Evolutionary conservation across 1,284 basidiomycete genomes (phyloP), one percentile per base, ranked within the genome.

Genomic region (Tilletia setariae): DNA sequence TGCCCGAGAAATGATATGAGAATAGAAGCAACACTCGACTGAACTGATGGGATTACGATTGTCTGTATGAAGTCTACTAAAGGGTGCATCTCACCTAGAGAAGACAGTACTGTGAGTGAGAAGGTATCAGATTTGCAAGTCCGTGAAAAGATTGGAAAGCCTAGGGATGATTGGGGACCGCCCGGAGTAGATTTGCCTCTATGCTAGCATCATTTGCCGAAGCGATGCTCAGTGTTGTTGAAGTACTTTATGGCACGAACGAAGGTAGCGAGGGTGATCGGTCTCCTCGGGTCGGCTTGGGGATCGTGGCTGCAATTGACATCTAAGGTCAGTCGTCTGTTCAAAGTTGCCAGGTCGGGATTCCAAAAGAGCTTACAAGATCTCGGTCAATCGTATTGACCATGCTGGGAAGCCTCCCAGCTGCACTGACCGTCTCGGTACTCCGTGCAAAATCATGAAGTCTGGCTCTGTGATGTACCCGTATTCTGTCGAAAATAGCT

Each of bases 201-300:
- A 16, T 49, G 46, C 46, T 6, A 16, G 16, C 6, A 23, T 61
- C 56, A 61, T 21, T 61, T 61, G 28, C 56, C 56, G 35, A 61
- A 61, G 3, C 56, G 56, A 16, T 61, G 56, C 56, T 61, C 25
- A 16, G 28, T 30, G n/a, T 30, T 13, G n/a, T 61, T 61, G 56
- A 32, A 61, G 56, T 61, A 61, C 13, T 61, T 61, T 28, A 61
- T 61, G 30, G 56, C 56, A 9, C 32, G 28, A 11, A 61, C 56
- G 19, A 61, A 61, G 6, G 56, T 61, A 6, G 56, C 32, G 28
- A 61, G 28, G 8, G 30, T 61, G 56, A 61, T 61, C 30, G 56
- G 56, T 40, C 56, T 61, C 2, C 56, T 28, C 35, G 56, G 56
- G 35, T 61, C 56, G 9, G 56, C 35, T 8, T 32, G 56, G 4